Evolutionary conservation across 176 grass and related monocot species (phyloP), one percentile per base, ranked within the genome.

Genomic region (Musa acuminata): DNA sequence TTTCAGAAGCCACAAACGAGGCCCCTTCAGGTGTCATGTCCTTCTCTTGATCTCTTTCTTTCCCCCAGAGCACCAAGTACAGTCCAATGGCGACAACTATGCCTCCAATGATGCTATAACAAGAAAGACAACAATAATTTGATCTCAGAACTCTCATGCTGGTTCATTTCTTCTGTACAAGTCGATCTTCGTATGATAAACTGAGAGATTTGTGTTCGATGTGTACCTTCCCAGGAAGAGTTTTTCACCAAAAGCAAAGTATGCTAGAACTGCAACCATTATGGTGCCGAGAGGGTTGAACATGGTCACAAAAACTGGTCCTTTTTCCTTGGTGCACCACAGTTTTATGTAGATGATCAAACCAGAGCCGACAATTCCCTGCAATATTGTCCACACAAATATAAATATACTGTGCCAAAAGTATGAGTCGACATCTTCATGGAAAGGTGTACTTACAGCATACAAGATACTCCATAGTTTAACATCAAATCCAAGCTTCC

Each of bases 241-340:
- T 70, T 75, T 87, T 29, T 97, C 87, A 23, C 89, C 93, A 35
- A 97, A 92, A 52, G 88, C 78, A 73, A 88, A 92, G 80, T 85
- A 97, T 0, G 93, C 81, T 0, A 92, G 67, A 71, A 88, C 13
- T 26, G 86, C 88, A 62, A 94, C 90, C 90, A 94, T 93, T 72
- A 98, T 73, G 8, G 90, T 87, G 0, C 76, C 68, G 22, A 98
- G 63, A 13, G 95, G 95, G 55, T 89, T 98, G 82, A 98, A 98
- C 90, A 98, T 98, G 67, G 90, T 98, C 26, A 94, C 95, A 64
- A 98, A 98, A 52, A 98, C 95, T 16, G 90, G 95, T 43, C 95
- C 95, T 64, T 89, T 98, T 71, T 89, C 79, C 72, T 93, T 84
- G 0, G 88, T 98, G 80, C 88, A 91, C 95, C 95, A 94, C 20